phyloP scores from a whole-genome alignment of 1,284 basidiomycete genomes.

The Rhodotorula sp. region DNA sequence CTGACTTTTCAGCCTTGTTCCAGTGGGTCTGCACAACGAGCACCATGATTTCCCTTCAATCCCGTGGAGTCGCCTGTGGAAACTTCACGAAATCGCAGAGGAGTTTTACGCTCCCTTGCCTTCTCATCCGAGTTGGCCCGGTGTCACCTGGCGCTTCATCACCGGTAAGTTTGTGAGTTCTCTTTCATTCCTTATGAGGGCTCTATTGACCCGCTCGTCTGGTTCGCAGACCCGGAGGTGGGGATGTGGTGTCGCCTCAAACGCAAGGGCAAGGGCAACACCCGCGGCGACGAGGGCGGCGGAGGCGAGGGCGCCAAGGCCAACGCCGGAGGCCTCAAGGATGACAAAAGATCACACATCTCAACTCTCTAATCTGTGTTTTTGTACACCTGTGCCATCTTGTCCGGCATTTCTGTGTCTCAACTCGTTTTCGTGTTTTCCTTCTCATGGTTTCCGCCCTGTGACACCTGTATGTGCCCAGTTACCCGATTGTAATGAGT shows the following conservation, averaged over 20 bases:
- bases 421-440: no score
- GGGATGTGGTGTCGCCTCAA: constrained; percentile 38
- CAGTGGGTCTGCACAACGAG: constrained; percentile 85
- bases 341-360: constrained; percentile 15
- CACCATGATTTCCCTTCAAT: constrained; percentile 96
- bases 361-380: not conserved
- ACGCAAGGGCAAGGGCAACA: constrained; percentile 2
- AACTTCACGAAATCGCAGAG: constrained; percentile 75
- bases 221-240: constrained; percentile 22
- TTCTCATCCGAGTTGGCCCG: constrained; percentile 85
- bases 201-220: not conserved
- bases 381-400: not conserved
- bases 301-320: constrained; percentile 12
- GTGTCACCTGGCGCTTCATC: constrained; percentile 92
- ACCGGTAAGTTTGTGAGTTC: no score
- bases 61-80: constrained; percentile 90
- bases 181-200: no score
- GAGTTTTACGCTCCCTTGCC: constrained; percentile 92
- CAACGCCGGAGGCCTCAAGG: constrained; percentile 35
- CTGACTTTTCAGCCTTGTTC: not conserved
- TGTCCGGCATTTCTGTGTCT: not conserved
- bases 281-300: constrained; percentile 25
- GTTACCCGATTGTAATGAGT: no score
- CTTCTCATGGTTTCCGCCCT: no score
- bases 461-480: no score